A percentile compares a stretch with the other conserved stretches of the same genome.
phyloP scores from a whole-genome alignment of 1,284 basidiomycete species.

The Tetrapyrgos nigripes region DNA sequence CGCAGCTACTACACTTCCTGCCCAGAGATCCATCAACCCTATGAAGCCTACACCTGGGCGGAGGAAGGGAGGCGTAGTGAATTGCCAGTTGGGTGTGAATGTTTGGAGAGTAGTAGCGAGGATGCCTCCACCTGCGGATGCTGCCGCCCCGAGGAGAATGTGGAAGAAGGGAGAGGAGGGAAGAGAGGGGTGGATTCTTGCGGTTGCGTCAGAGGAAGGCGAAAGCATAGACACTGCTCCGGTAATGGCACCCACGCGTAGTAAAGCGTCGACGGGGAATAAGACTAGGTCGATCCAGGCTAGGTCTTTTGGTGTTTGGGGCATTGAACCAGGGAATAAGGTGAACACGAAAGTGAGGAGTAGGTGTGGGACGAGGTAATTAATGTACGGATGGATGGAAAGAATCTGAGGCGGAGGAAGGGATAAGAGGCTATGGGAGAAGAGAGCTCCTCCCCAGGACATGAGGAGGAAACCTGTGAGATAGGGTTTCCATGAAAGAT shows the following conservation, averaged over 20 bases:
- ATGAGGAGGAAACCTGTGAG: conserved; percentile 52
- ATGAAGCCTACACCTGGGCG: conserved; percentile 41
- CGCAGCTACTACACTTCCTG: conserved; percentile 46
- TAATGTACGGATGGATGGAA: conserved; percentile 47
- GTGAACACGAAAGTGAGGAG: conserved; percentile 46
- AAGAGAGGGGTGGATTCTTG: conserved; percentile 37
- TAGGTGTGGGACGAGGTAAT: conserved; percentile 52
- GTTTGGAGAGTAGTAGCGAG: conserved; percentile 47
- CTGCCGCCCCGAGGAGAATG: conserved; percentile 49
- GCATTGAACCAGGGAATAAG: conserved; percentile 40
- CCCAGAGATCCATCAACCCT: conserved; percentile 51
- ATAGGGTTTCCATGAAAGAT: conserved; percentile 45
- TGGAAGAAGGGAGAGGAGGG: conserved; percentile 45
- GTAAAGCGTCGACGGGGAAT: conserved; percentile 53
- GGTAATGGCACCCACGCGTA: conserved; percentile 48
- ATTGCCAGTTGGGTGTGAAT: conserved; percentile 46
- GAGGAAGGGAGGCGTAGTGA: conserved; percentile 48
- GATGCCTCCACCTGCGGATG: conserved; percentile 49
- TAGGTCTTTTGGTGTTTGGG: conserved; percentile 4
- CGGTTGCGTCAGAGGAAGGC: conserved; percentile 17
- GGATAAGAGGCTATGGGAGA: conserved; percentile 46
- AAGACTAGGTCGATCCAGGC: conserved; percentile 43
- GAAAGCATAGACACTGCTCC: conserved; percentile 38
- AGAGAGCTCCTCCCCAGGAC: conserved; percentile 54
- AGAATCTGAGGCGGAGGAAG: conserved; percentile 54